Evolutionary conservation across 2,329 filamentous ascomycete genomes (phyloP).

Genomic region (Xenosphaeropsis pyriputrescens): DNA sequence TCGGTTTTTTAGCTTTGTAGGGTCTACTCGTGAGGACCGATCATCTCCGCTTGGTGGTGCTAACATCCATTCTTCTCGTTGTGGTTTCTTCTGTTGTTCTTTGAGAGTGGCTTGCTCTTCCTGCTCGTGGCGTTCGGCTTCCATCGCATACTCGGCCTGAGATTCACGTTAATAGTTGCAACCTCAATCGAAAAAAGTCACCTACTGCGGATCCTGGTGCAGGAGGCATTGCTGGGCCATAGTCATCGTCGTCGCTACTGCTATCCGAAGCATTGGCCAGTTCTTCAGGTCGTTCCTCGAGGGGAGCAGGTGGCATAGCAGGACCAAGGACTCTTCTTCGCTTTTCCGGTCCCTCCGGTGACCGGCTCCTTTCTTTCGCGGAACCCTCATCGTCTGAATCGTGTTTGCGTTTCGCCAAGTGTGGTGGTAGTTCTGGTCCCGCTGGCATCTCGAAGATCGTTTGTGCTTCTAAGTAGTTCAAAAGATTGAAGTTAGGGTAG

Average conservation of each 20-base stretch:
- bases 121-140: constrained; percentile 3
- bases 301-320: constrained; percentile 25
- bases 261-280: constrained; percentile 13
- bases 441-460: constrained; percentile 21
- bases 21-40: constrained; percentile 52
- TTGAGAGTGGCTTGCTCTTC: constrained; percentile 16
- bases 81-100: constrained; percentile 27
- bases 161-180: background rate
- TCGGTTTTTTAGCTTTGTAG: constrained; percentile 67
- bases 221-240: constrained; percentile 42
- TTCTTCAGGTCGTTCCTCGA: constrained; percentile 21
- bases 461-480: background rate
- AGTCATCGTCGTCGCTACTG: constrained; percentile 30
- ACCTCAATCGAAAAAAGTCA: constrained; percentile 3
- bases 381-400: constrained; percentile 22
- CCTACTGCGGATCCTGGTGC: constrained; percentile 16
- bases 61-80: constrained; percentile 79
- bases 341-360: constrained; percentile 22
- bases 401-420: constrained; percentile 49
- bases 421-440: constrained; percentile 55
- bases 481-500: background rate
- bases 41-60: constrained; percentile 43
- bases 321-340: constrained; percentile 23
- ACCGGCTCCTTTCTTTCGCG: constrained; percentile 1
- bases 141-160: background rate